A percentile compares a stretch with the other conserved stretches of the same genome.
phyloP scores from a whole-genome alignment of 495 filamentous ascomycete species.

The Platismatia glauca region DNA sequence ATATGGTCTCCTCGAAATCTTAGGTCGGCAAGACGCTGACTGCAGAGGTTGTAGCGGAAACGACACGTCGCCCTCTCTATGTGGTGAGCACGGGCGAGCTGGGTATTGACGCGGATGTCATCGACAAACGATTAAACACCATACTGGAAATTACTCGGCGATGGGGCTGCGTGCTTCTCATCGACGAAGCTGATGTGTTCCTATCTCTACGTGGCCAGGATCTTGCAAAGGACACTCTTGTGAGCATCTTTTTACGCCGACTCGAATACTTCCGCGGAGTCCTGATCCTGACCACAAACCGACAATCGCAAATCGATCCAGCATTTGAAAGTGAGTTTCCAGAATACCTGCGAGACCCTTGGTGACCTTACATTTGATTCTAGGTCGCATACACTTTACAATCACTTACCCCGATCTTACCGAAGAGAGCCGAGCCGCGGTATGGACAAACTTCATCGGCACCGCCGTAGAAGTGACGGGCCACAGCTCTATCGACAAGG shows the following conservation, averaged over 20 bases:
- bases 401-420: conserved; percentile 18
- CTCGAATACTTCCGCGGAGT: conserved; percentile 45
- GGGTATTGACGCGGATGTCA: neutral
- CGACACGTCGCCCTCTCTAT: conserved; percentile 14
- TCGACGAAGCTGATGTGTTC: conserved; percentile 63
- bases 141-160: conserved; percentile 9
- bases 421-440: conserved; percentile 12
- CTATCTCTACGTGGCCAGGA: conserved; percentile 42
- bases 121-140: conserved; percentile 6
- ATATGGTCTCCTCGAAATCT: too few relatives aligned
- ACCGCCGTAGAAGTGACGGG: neutral
- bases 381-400: conserved; percentile 36
- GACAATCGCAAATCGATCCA: conserved; percentile 31
- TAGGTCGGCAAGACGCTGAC: conserved; percentile 21
- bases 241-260: conserved; percentile 40
- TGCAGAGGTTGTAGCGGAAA: conserved; percentile 15
- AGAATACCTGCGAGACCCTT: neutral
- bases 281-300: conserved; percentile 31
- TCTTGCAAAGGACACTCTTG: conserved; percentile 18
- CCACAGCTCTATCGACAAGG: neutral
- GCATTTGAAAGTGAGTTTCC: conserved; percentile 9
- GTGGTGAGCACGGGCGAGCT: conserved; percentile 12
- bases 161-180: conserved; percentile 36
- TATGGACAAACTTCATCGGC: conserved; percentile 13
- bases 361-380: neutral